Percentiles rank a stretch among this genome's conserved stretches.
Evolutionary conservation across 495 filamentous ascomycete genomes (phyloP).

Genomic region (Achaetomiella virescens): DNA sequence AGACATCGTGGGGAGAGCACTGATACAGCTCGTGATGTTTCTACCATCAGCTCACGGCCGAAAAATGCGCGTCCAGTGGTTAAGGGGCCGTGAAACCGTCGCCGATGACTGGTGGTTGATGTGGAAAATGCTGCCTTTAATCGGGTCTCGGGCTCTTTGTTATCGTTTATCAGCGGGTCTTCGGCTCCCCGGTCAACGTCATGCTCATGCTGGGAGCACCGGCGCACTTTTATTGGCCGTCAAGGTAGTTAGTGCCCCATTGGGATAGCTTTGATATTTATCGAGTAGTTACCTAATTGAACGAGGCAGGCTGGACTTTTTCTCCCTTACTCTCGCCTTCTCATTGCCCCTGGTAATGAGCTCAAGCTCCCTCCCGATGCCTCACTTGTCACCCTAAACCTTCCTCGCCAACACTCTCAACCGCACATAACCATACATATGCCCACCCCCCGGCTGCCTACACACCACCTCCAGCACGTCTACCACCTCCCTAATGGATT

Average conservation of each 20-base stretch:
- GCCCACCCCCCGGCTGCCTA: slow-evolving; percentile 50
- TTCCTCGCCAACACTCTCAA: slow-evolving; percentile 59
- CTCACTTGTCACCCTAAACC: slow-evolving; percentile 17
- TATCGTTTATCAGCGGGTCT: slow-evolving; percentile 7
- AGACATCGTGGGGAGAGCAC: slow-evolving; percentile 39
- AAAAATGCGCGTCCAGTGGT: neutral
- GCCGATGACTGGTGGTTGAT: neutral
- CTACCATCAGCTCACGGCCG: neutral
- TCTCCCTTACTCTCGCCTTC: no score
- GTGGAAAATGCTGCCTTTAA: slow-evolving; percentile 5
- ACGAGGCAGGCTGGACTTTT: no score
- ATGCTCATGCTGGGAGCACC: neutral
- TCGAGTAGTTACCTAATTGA: neutral
- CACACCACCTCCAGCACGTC: slow-evolving; percentile 51
- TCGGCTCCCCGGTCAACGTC: slow-evolving; percentile 9
- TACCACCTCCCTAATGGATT: slow-evolving; percentile 48
- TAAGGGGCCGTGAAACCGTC: neutral
- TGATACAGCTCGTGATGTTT: neutral
- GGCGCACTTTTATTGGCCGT: neutral
- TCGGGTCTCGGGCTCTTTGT: neutral
- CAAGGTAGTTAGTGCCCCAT: slow-evolving; percentile 4
- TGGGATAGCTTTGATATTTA: neutral
- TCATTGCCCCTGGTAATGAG: no score
- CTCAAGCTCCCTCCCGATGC: neutral
- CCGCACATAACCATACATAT: slow-evolving; percentile 65